phyloP scores from a whole-genome alignment of 345 rosid genomes.

The Syzygium aromaticum region DNA sequence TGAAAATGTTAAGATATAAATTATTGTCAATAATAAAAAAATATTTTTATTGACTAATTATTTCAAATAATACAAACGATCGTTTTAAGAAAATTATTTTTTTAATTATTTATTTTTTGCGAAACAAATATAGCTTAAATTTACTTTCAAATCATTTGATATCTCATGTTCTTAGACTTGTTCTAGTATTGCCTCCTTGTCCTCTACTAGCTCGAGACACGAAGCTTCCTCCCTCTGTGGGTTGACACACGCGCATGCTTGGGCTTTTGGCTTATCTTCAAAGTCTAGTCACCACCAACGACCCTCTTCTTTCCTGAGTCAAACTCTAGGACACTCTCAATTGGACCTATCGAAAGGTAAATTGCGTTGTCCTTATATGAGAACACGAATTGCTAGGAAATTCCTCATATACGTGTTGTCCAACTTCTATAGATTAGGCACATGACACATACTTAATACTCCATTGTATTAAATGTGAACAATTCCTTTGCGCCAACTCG shows the following conservation, averaged over 20 bases:
- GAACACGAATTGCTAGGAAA: neutral
- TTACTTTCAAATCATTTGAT: neutral
- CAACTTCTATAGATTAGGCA: neutral
- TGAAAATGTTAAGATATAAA: neutral
- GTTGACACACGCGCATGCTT: neutral
- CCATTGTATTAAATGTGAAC: neutral
- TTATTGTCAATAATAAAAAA: rapidly evolving
- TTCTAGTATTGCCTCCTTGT: neutral
- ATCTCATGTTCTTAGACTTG: neutral
- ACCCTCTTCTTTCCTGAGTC: neutral
- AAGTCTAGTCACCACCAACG: neutral
- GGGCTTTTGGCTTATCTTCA: neutral
- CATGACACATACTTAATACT: neutral
- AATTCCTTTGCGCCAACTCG: neutral
- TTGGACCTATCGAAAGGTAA: neutral
- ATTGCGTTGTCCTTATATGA: neutral
- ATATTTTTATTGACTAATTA: neutral
- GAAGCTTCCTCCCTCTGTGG: neutral
- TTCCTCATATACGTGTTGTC: neutral
- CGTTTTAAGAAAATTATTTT: neutral
- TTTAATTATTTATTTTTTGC: neutral
- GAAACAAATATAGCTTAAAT: neutral
- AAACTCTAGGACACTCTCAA: neutral
- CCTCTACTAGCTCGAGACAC: neutral
- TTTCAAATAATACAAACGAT: neutral